Conservation (phyloP, 2,329 filamentous ascomycete genomes). For the Aspergillus quadricinctus region DNA sequence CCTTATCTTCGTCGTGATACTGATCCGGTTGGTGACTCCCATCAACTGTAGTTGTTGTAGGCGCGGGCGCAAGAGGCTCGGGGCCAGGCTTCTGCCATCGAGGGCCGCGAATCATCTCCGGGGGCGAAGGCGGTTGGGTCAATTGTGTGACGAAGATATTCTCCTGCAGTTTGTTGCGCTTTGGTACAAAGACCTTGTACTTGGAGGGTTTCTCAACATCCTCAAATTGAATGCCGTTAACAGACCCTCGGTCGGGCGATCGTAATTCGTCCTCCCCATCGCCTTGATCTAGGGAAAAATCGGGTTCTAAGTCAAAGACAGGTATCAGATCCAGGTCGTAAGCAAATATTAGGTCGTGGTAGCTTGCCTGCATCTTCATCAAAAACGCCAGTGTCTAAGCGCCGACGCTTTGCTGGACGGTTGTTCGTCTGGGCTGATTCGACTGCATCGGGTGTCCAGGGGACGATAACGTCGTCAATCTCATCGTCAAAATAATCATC, state of each 20-base stretch:
- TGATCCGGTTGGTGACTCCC: constrained; percentile 4
- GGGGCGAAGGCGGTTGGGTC: constrained; percentile 47
- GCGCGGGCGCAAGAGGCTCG: constrained; percentile 15
- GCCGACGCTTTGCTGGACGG: constrained; percentile 33
- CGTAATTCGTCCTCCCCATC: constrained; percentile 16
- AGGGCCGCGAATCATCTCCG: constrained; percentile 48
- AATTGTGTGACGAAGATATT: constrained; percentile 47
- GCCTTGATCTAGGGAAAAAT: constrained; percentile 15
- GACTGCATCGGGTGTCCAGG: constrained; percentile 14
- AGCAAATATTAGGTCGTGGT: constrained; percentile 8
- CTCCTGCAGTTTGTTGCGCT: constrained; percentile 34
- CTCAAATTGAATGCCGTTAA: constrained; percentile 1
- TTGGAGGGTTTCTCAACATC: constrained; percentile 26
- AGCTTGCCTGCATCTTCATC: not conserved
- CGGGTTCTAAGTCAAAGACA: not conserved
- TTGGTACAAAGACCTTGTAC: constrained; percentile 40
- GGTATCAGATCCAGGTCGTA: constrained; percentile 11
- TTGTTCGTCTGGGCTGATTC: constrained; percentile 5
- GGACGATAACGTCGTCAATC: constrained; percentile 25
- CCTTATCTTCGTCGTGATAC: constrained; percentile 25
- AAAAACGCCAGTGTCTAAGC: constrained; percentile 18
- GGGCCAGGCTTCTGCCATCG: constrained; percentile 46
- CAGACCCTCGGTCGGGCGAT: constrained; percentile 12
- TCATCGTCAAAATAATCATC: constrained; percentile 29
- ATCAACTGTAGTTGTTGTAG: not conserved